phyloP scores from a whole-genome alignment of 176 grass and related monocot species.

The Lolium perenne region DNA sequence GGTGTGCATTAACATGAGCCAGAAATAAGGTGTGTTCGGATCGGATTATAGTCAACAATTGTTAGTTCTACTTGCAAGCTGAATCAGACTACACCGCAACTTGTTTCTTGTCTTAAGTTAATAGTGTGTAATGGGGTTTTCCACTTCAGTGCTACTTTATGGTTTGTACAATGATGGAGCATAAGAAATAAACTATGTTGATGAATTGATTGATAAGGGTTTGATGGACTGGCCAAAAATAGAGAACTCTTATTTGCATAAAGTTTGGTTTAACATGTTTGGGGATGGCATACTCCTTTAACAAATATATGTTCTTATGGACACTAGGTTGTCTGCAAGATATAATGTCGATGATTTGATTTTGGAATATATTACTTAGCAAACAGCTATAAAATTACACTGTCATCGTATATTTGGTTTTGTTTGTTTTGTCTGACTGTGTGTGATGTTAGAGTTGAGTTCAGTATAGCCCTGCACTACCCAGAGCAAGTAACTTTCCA shows the following conservation, averaged over 20 bases:
- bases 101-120: neutral
- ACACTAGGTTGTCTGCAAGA: neutral
- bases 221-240: neutral
- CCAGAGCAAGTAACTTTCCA: too few relatives aligned
- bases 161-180: neutral
- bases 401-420: neutral
- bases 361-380: neutral
- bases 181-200: slow-evolving; percentile 9
- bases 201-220: neutral
- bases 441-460: neutral
- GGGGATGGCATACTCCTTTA: neutral
- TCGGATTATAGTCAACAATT: neutral
- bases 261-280: slow-evolving; percentile 19
- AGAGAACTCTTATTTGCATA: neutral
- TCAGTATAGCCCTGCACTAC: neutral
- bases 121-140: neutral
- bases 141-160: neutral
- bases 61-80: slow-evolving; percentile 24
- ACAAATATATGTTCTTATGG: neutral
- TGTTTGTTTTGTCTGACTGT: neutral
- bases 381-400: neutral
- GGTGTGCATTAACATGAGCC: too few relatives aligned
- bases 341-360: neutral
- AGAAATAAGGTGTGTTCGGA: too few relatives aligned
- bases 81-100: neutral